Evolutionary conservation across 306 rosid genomes (phyloP).

Genomic region (Oxytropis ochrocephala): DNA sequence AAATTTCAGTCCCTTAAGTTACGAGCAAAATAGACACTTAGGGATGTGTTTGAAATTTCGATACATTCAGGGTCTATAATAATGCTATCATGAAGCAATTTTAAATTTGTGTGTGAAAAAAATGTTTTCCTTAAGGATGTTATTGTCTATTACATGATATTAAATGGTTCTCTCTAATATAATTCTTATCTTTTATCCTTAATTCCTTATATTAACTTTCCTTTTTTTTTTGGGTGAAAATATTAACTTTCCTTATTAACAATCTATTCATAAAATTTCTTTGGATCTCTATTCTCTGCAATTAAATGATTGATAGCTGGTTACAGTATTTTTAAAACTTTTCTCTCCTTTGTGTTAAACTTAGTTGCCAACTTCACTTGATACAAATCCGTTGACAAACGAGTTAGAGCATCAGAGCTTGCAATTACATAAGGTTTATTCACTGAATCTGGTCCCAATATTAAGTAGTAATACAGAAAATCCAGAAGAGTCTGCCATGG

Average conservation of each 20-base stretch:
- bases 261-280: no score
- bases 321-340: not conserved
- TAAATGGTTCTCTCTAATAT: no score
- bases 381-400: slow-evolving; percentile 9
- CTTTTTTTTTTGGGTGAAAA: no score
- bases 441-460: slow-evolving; percentile 25
- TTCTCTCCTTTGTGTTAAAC: not conserved
- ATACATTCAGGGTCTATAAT: no score
- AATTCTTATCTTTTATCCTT: not conserved
- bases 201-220: not conserved
- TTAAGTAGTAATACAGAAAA: slow-evolving; percentile 29
- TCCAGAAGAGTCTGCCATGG: slow-evolving; percentile 58
- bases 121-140: no score
- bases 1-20: no score
- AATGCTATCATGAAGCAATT: no score
- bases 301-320: not conserved
- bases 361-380: slow-evolving; percentile 28
- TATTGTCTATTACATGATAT: no score
- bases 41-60: no score
- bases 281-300: not conserved
- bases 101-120: no score
- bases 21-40: no score
- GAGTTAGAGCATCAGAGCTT: slow-evolving; percentile 15
- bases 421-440: slow-evolving; percentile 33
- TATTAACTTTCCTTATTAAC: no score